phyloP scores from a whole-genome alignment of 495 filamentous ascomycete species.

The Annulohypoxylon bovei region DNA sequence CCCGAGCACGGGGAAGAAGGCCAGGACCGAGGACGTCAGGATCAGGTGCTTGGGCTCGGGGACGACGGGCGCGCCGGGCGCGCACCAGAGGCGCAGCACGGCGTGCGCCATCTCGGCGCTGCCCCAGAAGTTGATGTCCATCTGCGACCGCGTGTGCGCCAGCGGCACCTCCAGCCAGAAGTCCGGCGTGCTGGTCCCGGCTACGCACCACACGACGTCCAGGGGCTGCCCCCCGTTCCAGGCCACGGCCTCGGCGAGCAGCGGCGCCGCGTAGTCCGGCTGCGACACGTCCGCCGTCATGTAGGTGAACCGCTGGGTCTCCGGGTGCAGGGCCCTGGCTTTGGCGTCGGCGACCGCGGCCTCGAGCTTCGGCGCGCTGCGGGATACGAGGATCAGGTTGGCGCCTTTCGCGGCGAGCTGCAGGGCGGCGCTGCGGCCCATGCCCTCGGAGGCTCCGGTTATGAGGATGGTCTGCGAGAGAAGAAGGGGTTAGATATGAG shows the following conservation, averaged over 20 bases:
- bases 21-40: slow-evolving; percentile 82
- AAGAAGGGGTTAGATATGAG: no score
- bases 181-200: slow-evolving; percentile 77
- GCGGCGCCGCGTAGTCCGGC: slow-evolving; percentile 69
- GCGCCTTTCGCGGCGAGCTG: slow-evolving; percentile 86
- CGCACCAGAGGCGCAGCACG: slow-evolving; percentile 68
- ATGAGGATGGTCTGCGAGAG: slow-evolving; percentile 76
- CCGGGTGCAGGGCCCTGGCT: slow-evolving; percentile 66
- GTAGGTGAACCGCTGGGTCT: slow-evolving; percentile 79
- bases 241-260: slow-evolving; percentile 76
- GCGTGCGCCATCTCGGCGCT: slow-evolving; percentile 86
- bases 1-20: slow-evolving; percentile 81
- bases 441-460: slow-evolving; percentile 92
- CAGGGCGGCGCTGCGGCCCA: slow-evolving; percentile 79
- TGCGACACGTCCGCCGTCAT: slow-evolving; percentile 85
- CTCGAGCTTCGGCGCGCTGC: slow-evolving; percentile 79
- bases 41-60: slow-evolving; percentile 77
- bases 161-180: slow-evolving; percentile 80
- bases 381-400: slow-evolving; percentile 84
- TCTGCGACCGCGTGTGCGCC: slow-evolving; percentile 75
- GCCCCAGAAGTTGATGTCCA: slow-evolving; percentile 93
- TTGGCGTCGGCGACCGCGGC: slow-evolving; percentile 67
- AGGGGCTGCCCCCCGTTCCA: slow-evolving; percentile 83
- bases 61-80: slow-evolving; percentile 53
- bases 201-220: slow-evolving; percentile 93